These are phyloP conservation scores for Lepidopterella palustris DNA, from an alignment of 495 filamentous ascomycete genomes.

Conservation along the genomic window DNA sequence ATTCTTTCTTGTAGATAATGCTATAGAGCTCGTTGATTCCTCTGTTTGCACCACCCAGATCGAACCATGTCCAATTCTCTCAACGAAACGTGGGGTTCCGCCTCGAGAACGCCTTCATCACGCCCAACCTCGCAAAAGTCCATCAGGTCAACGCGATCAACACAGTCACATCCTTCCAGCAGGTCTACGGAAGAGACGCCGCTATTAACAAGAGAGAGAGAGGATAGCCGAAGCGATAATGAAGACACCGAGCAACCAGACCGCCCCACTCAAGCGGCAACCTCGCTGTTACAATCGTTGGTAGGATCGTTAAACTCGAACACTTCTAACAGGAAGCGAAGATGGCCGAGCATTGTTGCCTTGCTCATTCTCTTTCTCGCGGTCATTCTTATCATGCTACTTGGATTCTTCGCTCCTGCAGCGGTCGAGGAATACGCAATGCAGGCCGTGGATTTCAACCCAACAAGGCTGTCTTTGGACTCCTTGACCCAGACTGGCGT, in stretches of 20 bases:
- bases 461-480: conserved; percentile 74
- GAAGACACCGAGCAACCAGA: conserved; percentile 32
- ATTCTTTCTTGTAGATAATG: conserved; percentile 2
- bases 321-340: conserved; percentile 25
- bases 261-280: conserved; percentile 2
- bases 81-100: conserved; percentile 10
- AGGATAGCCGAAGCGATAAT: conserved; percentile 27
- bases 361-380: conserved; percentile 44
- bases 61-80: neutral
- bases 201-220: conserved; percentile 43
- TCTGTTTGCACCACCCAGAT: no score
- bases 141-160: conserved; percentile 26
- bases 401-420: conserved; percentile 72
- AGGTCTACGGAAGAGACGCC: conserved; percentile 47
- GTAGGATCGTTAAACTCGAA: conserved; percentile 7
- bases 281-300: conserved; percentile 17
- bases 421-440: conserved; percentile 78
- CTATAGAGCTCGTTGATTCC: neutral
- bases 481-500: conserved; percentile 73
- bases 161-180: conserved; percentile 23
- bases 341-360: conserved; percentile 55
- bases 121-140: conserved; percentile 35
- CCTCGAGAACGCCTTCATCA: conserved; percentile 20
- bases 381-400: conserved; percentile 47
- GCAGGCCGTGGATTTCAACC: conserved; percentile 71